A percentile compares a stretch with the other conserved stretches of the same genome.
These are phyloP conservation scores for Glycine soja DNA, from an alignment of 306 rosid genomes.

Conservation along the genomic window DNA sequence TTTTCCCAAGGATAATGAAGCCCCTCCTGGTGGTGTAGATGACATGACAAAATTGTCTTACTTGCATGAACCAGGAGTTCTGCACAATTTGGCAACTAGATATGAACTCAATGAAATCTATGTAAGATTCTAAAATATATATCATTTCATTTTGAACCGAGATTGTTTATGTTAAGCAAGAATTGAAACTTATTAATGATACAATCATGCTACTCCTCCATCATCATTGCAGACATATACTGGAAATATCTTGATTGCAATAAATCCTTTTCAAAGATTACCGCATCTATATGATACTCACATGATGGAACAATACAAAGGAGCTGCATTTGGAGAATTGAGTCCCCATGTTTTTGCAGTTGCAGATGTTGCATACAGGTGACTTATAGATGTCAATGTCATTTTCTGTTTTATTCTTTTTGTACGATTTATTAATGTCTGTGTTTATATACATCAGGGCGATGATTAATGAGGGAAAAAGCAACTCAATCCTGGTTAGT, in stretches of 20 bases:
- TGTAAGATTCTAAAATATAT: constrained; percentile 62
- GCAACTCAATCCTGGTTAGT: constrained; percentile 98
- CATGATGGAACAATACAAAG: constrained; percentile 99
- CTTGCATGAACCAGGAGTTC: constrained; percentile 99
- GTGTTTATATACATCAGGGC: constrained; percentile 64
- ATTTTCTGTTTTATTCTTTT: constrained; percentile 23
- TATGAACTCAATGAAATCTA: constrained; percentile 98
- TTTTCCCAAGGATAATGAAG: constrained; percentile 95
- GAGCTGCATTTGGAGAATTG: constrained; percentile 96
- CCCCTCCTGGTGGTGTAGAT: constrained; percentile 98
- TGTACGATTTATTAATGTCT: constrained; percentile 32
- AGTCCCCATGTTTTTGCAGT: constrained; percentile 99
- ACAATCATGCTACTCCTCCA: constrained; percentile 43
- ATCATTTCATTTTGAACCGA: constrained; percentile 20
- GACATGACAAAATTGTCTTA: constrained; percentile 99
- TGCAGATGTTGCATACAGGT: constrained; percentile 99
- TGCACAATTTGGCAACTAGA: constrained; percentile 95
- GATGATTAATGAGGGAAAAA: constrained; percentile 98
- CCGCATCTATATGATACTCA: constrained; percentile 95
- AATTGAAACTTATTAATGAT: constrained; percentile 41
- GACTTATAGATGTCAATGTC: constrained; percentile 33
- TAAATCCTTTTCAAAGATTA: constrained; percentile 98
- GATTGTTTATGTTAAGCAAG: constrained; percentile 37
- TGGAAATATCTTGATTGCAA: constrained; percentile 96
- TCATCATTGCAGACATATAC: constrained; percentile 89